Evolutionary conservation across 371 early-diverging fungal species (phyloP), one percentile per base, ranked within the genome.

Genomic region (Amoeboradix gromovi): DNA sequence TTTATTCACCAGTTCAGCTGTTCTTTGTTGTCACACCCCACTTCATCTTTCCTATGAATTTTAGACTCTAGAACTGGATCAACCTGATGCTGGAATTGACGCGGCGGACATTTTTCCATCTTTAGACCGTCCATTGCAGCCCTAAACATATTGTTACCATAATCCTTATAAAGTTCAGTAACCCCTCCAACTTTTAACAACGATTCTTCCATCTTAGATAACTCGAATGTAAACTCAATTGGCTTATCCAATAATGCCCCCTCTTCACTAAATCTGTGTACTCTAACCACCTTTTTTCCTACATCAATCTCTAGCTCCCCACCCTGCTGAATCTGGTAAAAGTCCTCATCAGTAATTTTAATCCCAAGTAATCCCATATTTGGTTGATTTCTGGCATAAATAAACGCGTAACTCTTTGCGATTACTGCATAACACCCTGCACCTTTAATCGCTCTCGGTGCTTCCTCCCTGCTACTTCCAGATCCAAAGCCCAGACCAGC

Each of bases 361-460:
- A 86, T 82, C 68, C 86, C 86, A 66, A 87, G 77, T 17, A 86
- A 80, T 28, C 84, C 83, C 86, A 85, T 85, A 76, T 87, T 86
- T 72, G 30, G 28, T 69, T 69, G 69, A 29, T 69, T 69, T 70
- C 82, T 76, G 48, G 78, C 76, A 68, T 82, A 82, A 69, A 82
- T 82, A 72, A 80, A 82, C 0, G 83, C 82, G 67, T 74, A 82
- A 66, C 84, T 83, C 76, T 84, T 87, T 31, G 86, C 86, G 70
- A 86, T 86, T 29, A 86, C 87, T 17, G 84, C 87, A 75, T 86
- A 76, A 70, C 85, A 70, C 31, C 80, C 80, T 28, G 82, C 80
- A 32, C 85, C 86, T 71, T 79, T 81, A 31, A 86, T 74, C 1
- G 86, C 86, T 71, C 86, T 80, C 29, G 86, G 86, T 28, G 87